A percentile compares a stretch with the other conserved stretches of the same genome.
phyloP scores from a whole-genome alignment of 139 green algal species.

The Chlamydomonas sp. region DNA sequence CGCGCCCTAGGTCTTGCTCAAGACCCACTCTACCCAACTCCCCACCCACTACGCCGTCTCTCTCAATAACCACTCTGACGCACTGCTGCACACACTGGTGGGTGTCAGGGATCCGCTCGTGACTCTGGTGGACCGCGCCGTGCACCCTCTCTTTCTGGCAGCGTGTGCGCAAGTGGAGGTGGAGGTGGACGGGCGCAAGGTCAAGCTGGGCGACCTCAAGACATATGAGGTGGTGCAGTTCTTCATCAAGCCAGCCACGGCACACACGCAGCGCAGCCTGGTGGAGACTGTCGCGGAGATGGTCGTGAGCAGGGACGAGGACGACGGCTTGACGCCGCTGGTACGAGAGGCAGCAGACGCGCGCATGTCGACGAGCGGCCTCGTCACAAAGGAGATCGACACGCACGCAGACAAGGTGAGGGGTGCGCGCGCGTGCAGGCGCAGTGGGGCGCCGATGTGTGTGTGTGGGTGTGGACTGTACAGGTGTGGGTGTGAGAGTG shows the following conservation, averaged over 20 bases:
- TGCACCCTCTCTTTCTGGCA: constrained; percentile 11
- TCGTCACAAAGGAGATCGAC: no score
- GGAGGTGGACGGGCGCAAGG: not conserved
- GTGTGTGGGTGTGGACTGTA: no score
- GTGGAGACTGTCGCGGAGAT: constrained; percentile 11
- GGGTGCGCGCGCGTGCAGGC: no score
- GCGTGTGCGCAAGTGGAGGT: constrained; percentile 6
- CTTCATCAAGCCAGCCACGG: constrained; percentile 12
- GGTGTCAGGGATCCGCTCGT: constrained; percentile 8
- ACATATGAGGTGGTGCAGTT: constrained; percentile 3
- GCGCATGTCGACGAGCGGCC: not conserved
- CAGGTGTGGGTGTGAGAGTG: no score
- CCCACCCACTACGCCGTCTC: no score
- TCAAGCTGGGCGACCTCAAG: constrained; percentile 5
- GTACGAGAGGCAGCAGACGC: not conserved
- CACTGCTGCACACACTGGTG: no score
- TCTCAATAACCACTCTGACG: no score
- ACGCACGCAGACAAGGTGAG: no score
- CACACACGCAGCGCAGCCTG: not conserved
- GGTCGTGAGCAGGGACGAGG: not conserved
- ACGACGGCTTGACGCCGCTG: not conserved
- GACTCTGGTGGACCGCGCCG: constrained; percentile 4
- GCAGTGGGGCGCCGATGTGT: no score
- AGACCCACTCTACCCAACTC: no score
- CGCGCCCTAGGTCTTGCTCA: no score